Evolutionary conservation across 202 grass and related monocot species (phyloP).

Genomic region (Cymbopogon flexuosus): DNA sequence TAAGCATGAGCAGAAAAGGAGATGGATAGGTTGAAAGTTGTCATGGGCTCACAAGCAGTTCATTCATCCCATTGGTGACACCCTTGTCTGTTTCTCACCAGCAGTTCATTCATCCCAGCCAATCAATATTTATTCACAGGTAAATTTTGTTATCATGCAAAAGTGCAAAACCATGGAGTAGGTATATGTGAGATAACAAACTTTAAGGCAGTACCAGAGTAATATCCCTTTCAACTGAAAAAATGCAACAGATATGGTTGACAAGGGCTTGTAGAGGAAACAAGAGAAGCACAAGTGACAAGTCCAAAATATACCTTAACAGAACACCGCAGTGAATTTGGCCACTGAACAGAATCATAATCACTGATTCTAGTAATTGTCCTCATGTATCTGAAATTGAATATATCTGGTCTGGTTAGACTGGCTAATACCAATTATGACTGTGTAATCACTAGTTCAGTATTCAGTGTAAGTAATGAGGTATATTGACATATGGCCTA

Average conservation of each 20-base stretch:
- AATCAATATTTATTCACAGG: not conserved
- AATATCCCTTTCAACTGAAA: not conserved
- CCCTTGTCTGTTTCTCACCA: not conserved
- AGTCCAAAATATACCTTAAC: not conserved
- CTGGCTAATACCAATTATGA: not conserved
- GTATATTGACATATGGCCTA: not conserved
- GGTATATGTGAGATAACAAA: not conserved
- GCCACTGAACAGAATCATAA: not conserved
- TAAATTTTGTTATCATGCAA: not conserved
- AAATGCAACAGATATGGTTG: not conserved
- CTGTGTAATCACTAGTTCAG: not conserved
- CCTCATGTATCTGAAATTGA: not conserved
- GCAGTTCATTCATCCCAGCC: not conserved
- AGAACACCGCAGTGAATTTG: not conserved
- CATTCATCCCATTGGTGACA: not conserved
- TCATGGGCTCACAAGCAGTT: not conserved
- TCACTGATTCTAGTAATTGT: not conserved
- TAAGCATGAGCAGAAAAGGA: not conserved
- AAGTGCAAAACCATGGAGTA: not conserved
- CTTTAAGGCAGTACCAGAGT: not conserved
- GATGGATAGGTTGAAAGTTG: not conserved
- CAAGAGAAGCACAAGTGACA: not conserved
- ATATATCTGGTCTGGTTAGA: not conserved
- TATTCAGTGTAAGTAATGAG: not conserved
- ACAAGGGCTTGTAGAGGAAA: not conserved